Evolutionary conservation across 345 rosid genomes (phyloP), one percentile per base, ranked within the genome.

Genomic region (Citrus australasica): DNA sequence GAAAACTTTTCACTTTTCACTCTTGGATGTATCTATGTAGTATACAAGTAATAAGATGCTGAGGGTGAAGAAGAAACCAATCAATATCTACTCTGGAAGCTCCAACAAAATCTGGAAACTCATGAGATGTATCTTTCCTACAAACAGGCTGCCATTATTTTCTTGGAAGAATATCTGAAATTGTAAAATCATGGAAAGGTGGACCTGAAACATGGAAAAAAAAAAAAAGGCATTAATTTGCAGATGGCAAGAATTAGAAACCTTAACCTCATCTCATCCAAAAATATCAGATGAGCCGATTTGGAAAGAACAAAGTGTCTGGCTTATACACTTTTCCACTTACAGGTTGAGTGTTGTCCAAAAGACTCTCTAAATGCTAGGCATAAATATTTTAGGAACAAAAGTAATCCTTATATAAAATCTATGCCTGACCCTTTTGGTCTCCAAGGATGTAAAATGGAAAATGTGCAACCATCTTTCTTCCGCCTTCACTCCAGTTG

Each of bases 371-470:
- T 9, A 35, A 16, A 48, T 28, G 5, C 10, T 24, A 22, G 33
- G 28, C 40, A 17, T 3, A 48, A 27, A 67, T 32, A 16, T 72
- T 61, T 27, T 13, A 16, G 24, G n/a, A 38, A 71, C 74, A 78
- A 28, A 40, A 75, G 28, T 27, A 66, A 38, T 25, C 9, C 56
- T 24, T 2, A 4, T 46, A 7, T 1, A 68, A 25, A 38, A 64
- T 21, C 42, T 74, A 38, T 25, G 8, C 19, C 82, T 82, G 8
- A 95, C 99, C 99, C 91, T 88, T 84, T 71, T 89, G 94, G 73
- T 88, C 93, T 35, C 93, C 90, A 28, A 96, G 92, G 84, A 96
- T 86, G 88, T 96, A 88, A 81, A 94, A 91, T 25, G 99, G 98
- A 79, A 91, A 79, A 74, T 94, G 90, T 35, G 94, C 90, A 67